Conservation (phyloP, 371 early-diverging fungal genomes). For the Mucor piriformis region DNA sequence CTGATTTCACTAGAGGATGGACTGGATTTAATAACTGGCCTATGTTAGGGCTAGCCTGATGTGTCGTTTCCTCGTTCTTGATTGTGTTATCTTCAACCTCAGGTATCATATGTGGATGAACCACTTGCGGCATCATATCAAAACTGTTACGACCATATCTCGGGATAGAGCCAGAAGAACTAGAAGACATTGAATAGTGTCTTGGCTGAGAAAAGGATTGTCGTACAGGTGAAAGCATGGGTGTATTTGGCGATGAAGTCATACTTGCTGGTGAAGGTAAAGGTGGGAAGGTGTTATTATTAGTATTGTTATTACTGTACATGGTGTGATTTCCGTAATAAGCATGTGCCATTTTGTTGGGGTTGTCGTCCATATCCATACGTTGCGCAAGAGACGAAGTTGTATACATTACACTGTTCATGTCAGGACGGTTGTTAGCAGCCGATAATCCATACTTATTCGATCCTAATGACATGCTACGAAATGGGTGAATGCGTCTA, state of each 20-base stretch:
- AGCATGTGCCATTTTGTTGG: constrained; percentile 11
- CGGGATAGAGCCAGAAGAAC: constrained; percentile 20
- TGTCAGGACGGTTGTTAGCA: constrained; percentile 41
- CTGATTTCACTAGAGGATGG: constrained; percentile 29
- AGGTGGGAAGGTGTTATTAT: no score
- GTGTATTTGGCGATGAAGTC: constrained; percentile 44
- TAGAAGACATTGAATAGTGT: constrained; percentile 30
- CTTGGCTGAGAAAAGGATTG: constrained; percentile 33
- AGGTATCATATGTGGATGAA: constrained; percentile 34
- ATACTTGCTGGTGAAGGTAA: constrained; percentile 44
- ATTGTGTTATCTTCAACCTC: constrained; percentile 13
- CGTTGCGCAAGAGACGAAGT: constrained; percentile 22
- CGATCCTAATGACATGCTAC: constrained; percentile 53
- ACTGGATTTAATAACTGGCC: constrained; percentile 47
- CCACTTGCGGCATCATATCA: constrained; percentile 16
- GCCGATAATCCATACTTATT: constrained; percentile 20
- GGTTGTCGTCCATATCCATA: constrained; percentile 28
- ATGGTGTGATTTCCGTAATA: constrained; percentile 22
- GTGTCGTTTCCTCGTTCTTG: constrained; percentile 11
- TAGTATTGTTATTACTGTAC: constrained; percentile 3
- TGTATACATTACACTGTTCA: constrained; percentile 34
- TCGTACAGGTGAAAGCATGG: constrained; percentile 44
- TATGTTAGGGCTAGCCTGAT: constrained; percentile 36
- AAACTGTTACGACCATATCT: constrained; percentile 22
- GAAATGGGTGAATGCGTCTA: constrained; percentile 31